These are phyloP conservation scores for Hypoxylon sp. DNA, from an alignment of 2,329 filamentous ascomycete genomes.

Conservation along the genomic window DNA sequence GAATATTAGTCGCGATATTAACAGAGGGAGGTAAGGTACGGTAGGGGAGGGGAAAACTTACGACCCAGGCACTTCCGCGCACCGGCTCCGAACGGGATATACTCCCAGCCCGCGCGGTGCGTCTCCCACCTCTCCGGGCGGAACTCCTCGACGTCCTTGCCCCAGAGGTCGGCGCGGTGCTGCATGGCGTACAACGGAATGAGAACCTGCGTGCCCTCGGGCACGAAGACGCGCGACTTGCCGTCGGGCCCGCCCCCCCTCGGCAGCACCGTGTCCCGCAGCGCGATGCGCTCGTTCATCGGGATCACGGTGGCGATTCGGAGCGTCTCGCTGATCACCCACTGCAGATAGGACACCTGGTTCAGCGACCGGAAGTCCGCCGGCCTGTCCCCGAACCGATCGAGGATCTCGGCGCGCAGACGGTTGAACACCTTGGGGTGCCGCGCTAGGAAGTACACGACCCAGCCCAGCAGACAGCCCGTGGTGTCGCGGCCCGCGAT, in stretches of 20 bases:
- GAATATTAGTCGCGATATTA: not conserved
- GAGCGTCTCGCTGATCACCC: slow-evolving; percentile 47
- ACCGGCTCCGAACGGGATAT: slow-evolving; percentile 54
- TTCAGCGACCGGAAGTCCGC: slow-evolving; percentile 43
- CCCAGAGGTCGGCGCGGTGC: slow-evolving; percentile 55
- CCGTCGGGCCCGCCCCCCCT: slow-evolving; percentile 54
- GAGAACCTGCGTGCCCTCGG: slow-evolving; percentile 48
- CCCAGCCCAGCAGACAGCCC: slow-evolving; percentile 61
- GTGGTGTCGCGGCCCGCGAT: slow-evolving; percentile 70
- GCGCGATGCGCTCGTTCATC: slow-evolving; percentile 51
- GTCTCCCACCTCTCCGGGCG: slow-evolving; percentile 55
- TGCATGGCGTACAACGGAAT: slow-evolving; percentile 53
- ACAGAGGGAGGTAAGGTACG: not conserved
- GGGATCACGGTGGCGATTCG: slow-evolving; percentile 47
- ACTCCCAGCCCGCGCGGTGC: slow-evolving; percentile 50
- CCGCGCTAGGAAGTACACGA: slow-evolving; percentile 45
- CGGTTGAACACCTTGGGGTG: slow-evolving; percentile 35
- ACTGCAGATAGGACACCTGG: slow-evolving; percentile 46
- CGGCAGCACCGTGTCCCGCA: slow-evolving; percentile 51
- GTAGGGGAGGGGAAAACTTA: slow-evolving; percentile 40
- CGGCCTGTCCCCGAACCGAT: slow-evolving; percentile 34
- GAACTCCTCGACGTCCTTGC: slow-evolving; percentile 53
- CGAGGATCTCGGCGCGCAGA: slow-evolving; percentile 31
- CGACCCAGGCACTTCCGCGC: slow-evolving; percentile 56
- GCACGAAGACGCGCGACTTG: slow-evolving; percentile 49